A percentile compares a stretch with the other conserved stretches of the same genome.
Evolutionary conservation across 2,329 filamentous ascomycete species (phyloP).

Genomic region (Daldinia eschscholtzii): DNA sequence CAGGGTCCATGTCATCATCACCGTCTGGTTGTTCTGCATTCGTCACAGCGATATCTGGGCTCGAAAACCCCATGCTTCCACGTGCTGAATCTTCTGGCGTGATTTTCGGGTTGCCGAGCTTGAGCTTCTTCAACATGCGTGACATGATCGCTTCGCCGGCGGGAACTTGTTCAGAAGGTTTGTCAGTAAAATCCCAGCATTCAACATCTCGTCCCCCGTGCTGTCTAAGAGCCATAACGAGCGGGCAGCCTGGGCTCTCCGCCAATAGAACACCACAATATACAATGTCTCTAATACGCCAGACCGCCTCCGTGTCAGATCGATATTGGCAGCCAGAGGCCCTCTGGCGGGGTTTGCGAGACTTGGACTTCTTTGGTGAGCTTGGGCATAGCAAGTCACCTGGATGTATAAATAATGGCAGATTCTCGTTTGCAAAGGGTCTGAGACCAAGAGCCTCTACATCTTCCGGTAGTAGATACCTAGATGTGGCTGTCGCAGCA

Average conservation of each 20-base stretch:
- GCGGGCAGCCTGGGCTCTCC: slow-evolving; percentile 57
- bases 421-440: slow-evolving; percentile 45
- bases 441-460: slow-evolving; percentile 50
- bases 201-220: slow-evolving; percentile 42
- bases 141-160: slow-evolving; percentile 44
- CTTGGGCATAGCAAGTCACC: slow-evolving; percentile 36
- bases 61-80: neutral
- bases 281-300: slow-evolving; percentile 63
- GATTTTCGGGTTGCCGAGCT: slow-evolving; percentile 35
- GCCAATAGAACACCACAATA: slow-evolving; percentile 63
- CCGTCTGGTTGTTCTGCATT: neutral
- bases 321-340: slow-evolving; percentile 52
- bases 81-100: slow-evolving; percentile 23
- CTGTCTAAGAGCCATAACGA: slow-evolving; percentile 48
- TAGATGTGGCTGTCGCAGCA: slow-evolving; percentile 55
- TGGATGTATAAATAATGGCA: slow-evolving; percentile 50
- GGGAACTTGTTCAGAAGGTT: slow-evolving; percentile 27
- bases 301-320: slow-evolving; percentile 56
- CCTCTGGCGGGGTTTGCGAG: slow-evolving; percentile 57
- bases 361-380: slow-evolving; percentile 54
- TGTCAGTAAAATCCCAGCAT: slow-evolving; percentile 48
- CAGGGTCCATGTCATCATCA: neutral
- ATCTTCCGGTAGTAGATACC: slow-evolving; percentile 67
- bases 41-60: neutral
- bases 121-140: slow-evolving; percentile 46